Evolutionary conservation across 441 rosid species (phyloP), one percentile per base, ranked within the genome.

Genomic region (Populus tomentosa): DNA sequence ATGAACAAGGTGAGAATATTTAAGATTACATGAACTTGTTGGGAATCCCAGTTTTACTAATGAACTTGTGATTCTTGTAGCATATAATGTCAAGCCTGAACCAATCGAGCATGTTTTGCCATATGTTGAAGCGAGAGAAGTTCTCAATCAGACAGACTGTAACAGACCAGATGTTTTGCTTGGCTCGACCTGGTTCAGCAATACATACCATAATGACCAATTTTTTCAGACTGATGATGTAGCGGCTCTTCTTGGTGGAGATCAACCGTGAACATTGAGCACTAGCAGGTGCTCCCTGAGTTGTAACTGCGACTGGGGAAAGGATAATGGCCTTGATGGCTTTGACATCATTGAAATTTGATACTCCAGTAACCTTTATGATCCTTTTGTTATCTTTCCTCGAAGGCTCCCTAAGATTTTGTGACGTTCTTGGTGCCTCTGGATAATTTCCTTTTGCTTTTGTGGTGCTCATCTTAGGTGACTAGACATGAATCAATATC

Each of bases 191-290:
- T 94, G 96, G 97, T 78, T 90, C 36, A 85, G 87, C 76, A 85
- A 82, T 68, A 85, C 86, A 74, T 80, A 80, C 75, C 82, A 86
- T 66, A 84, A 87, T 81, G 97, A 91, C 72, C 84, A 92, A 72
- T 76, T 79, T 7, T 36, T 82, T 75, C 83, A 89, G 89, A 85
- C 78, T 20, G 93, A 91, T 82, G 88, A 94, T 64, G 86, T 91
- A 77, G 88, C 90, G 67, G 78, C 84, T 46, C 91, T 94, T 80
- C 91, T 94, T 1, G 94, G 96, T 28, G 96, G 92, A 5, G 96
- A 94, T 83, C 83, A 53, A 16, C 61, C n/a, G 61, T 84, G 79
- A 88, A 90, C 69, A 84, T 82, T 63, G 90, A 88, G 76, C 89
- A 89, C 79, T 81, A 80, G 85, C 90, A 86, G 75, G 84, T 50